Conservation (phyloP, 2,329 filamentous ascomycete genomes). For the Trichophyton mentagrophytes region DNA sequence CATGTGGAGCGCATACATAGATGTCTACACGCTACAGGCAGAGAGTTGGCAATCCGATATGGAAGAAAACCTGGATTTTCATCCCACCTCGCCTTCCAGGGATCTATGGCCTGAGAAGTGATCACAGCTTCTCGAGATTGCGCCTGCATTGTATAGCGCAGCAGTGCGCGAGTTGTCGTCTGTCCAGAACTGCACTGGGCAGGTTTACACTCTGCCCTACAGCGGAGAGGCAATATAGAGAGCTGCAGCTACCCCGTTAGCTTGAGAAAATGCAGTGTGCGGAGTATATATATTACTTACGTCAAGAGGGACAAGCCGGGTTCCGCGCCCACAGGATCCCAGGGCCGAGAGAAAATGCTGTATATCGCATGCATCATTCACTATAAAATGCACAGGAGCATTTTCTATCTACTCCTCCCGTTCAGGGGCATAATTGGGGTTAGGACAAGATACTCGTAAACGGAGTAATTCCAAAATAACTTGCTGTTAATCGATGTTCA, state of each 20-base stretch:
- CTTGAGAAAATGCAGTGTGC: not conserved
- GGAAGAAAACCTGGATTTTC: not conserved
- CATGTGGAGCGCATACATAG: slow-evolving; percentile 1
- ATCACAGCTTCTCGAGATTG: not conserved
- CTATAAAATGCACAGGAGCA: not conserved
- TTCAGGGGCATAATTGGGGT: not conserved
- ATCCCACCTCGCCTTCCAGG: not conserved
- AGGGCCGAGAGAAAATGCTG: not conserved
- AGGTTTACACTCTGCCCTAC: not conserved
- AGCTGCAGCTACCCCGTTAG: not conserved
- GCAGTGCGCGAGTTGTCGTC: not conserved
- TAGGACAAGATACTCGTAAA: not conserved
- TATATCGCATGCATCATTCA: not conserved
- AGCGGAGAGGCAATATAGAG: not conserved
- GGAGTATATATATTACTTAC: not conserved
- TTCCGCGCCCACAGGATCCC: not conserved
- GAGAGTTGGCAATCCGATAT: not conserved
- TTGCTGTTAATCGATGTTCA: not conserved
- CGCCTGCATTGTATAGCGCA: not conserved
- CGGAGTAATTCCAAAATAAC: not conserved
- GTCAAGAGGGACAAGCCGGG: not conserved
- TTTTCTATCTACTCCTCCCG: not conserved
- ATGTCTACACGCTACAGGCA: not conserved
- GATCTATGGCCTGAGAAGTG: not conserved
- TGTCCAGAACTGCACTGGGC: not conserved